Evolutionary conservation across 306 rosid genomes (phyloP), one percentile per base, ranked within the genome.

Genomic region (Luffa acutangula): DNA sequence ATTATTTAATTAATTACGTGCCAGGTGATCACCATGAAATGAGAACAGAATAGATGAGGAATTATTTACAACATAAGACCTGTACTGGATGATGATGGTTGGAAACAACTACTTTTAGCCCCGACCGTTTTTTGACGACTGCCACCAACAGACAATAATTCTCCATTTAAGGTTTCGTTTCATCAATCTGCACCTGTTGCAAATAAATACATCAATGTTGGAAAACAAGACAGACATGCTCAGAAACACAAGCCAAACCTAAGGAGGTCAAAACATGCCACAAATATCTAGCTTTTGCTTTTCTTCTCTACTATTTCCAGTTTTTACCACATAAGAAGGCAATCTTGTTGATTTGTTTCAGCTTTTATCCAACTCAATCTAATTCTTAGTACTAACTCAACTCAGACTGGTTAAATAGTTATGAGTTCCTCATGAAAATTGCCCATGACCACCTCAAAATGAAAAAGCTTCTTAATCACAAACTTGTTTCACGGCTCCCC

Each of bases 61-160:
- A 77, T 34, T 42, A 81, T 82, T 83, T 86, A 91, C 92, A 75
- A 75, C 48, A 53, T 86, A 89, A 93, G 96, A 91, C 60, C 69
- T 83, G 86, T 85, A 77, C 79, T 51, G 14, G 78, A 54, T 42
- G 80, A 54, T 42, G 80, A 52, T 25, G 80, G 78, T 7, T 80
- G 62, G 82, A 80, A 79, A 76, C 80, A 78, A 72, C 81, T 80
- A 82, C 11, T 76, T 86, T 67, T 84, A 70, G 83, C 67, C 45
- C 42, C 46, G 33, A 33, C 62, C 46, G 1, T 15, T 34, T 31
- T 9, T 25, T 25, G 31, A 25, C 39, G 7, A 15, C 9, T 75
- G 63, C 78, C 0, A 73, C 13, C 59, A 15, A 72, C 21, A 31
- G 59, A 20, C 59, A 25, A 20, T 43, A 48, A 48, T 77, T 77